Percentiles rank a stretch among this genome's conserved stretches.
Conservation (phyloP, 139 green algal genomes). For the Trebouxia sp. region DNA sequence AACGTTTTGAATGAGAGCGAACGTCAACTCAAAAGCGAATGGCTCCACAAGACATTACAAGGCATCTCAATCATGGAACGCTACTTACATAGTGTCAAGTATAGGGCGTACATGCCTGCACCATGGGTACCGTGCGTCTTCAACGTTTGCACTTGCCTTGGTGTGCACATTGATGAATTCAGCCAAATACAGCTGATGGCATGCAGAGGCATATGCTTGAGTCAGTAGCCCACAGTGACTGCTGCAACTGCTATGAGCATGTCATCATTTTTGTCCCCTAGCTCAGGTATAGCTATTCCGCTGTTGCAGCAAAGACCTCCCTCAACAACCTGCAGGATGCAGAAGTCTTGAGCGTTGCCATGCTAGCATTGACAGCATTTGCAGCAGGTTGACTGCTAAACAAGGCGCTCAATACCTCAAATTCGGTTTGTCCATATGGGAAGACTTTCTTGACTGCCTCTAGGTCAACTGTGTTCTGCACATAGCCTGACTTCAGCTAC, state of each 20-base stretch:
- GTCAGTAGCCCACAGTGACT: constrained; percentile 53
- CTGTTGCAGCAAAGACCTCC: constrained; percentile 41
- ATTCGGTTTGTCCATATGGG: constrained; percentile 42
- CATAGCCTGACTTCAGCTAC: background rate
- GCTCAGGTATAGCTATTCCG: constrained; percentile 40
- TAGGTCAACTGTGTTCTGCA: constrained; percentile 38
- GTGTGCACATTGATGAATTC: too few species aligned
- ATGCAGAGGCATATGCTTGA: background rate
- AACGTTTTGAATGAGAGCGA: too few species aligned
- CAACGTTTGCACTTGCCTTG: too few species aligned
- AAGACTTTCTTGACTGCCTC: constrained; percentile 41
- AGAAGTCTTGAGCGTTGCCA: background rate
- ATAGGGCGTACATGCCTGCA: too few species aligned
- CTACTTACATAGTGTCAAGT: too few species aligned
- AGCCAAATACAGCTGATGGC: background rate
- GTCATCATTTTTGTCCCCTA: constrained; percentile 50
- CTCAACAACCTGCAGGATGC: constrained; percentile 19
- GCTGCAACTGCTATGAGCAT: constrained; percentile 45
- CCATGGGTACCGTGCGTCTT: too few species aligned
- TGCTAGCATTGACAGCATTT: background rate
- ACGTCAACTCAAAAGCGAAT: too few species aligned
- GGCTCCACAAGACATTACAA: too few species aligned
- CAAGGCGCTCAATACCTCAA: constrained; percentile 30
- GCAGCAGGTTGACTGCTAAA: too few species aligned
- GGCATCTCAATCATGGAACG: too few species aligned